Conservation (phyloP, 1,139 yeast genomes). For the Blastobotrys raffinosifermentans region DNA sequence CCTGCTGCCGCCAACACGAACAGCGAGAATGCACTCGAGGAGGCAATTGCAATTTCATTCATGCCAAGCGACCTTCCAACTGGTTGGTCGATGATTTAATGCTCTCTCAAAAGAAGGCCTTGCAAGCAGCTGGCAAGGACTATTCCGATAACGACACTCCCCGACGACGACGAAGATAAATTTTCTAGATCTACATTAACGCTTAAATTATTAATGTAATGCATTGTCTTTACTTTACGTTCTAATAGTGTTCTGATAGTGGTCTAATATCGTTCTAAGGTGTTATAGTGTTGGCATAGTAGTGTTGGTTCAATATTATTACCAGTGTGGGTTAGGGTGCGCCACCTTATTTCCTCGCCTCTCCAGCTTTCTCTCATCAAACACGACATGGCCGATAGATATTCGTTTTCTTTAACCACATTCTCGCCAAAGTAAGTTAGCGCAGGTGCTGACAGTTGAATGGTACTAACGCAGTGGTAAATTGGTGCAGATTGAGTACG, state of each 20-base stretch:
- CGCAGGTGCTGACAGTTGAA: slow-evolving; percentile 2
- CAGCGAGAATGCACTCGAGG: slow-evolving; percentile 63
- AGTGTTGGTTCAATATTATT: no score
- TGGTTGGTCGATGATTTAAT: slow-evolving; percentile 39
- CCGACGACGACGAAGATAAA: no score
- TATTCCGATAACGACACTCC: slow-evolving; percentile 5
- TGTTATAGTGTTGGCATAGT: no score
- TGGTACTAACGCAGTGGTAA: slow-evolving; percentile 59
- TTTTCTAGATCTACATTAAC: no score
- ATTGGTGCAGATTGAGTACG: slow-evolving; percentile 95
- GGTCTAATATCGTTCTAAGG: no score
- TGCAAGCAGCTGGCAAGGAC: slow-evolving; percentile 13
- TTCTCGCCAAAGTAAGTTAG: slow-evolving; percentile 84
- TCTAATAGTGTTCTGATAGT: no score
- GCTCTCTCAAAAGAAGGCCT: slow-evolving; percentile 32
- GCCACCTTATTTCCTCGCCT: no score
- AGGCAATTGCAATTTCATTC: slow-evolving; percentile 83
- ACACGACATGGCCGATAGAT: slow-evolving; percentile 83
- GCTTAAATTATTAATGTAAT: no score
- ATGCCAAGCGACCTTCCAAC: slow-evolving; percentile 54
- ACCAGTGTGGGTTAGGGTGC: no score
- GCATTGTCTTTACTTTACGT: no score
- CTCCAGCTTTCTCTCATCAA: no score
- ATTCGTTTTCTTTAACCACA: slow-evolving; percentile 93
- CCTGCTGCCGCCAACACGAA: slow-evolving; percentile 71